These are phyloP conservation scores for Cenchrus purpureus DNA, from an alignment of 176 grass and related monocot species.

Conservation along the genomic window DNA sequence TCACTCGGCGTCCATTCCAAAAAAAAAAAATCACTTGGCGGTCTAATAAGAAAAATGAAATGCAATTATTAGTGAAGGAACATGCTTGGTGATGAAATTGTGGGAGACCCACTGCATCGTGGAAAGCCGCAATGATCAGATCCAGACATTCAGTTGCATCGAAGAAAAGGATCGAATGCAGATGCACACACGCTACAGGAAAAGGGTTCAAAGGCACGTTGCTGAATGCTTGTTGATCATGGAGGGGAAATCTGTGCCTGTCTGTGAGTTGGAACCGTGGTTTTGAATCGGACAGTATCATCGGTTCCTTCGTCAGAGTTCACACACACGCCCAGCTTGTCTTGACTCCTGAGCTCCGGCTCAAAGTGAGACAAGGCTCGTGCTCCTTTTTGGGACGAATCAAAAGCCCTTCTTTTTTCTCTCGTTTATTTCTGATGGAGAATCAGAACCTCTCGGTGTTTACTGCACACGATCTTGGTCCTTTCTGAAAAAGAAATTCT, in stretches of 20 bases:
- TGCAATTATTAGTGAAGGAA: not conserved
- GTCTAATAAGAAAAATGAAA: not conserved
- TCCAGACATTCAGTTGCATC: not conserved
- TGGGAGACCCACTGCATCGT: not conserved
- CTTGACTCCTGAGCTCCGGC: not conserved
- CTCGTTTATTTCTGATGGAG: not conserved
- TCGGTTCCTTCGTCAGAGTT: not conserved
- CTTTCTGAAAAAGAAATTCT: not conserved
- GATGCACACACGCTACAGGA: not conserved
- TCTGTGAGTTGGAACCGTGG: slow-evolving; percentile 8
- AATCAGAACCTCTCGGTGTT: not conserved
- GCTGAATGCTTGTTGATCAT: not conserved
- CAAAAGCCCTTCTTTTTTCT: not conserved
- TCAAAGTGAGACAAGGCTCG: not conserved
- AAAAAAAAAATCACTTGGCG: not conserved
- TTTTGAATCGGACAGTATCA: not conserved
- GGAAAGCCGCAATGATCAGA: not conserved
- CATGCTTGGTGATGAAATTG: not conserved
- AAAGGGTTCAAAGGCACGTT: not conserved
- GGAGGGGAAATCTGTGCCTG: not conserved
- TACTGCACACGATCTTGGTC: not conserved
- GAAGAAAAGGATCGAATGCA: not conserved
- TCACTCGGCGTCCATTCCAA: not conserved
- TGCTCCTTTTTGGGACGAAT: not conserved
- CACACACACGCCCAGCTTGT: not conserved